A percentile compares a stretch with the other conserved stretches of the same genome.
Evolutionary conservation across 202 grass and related monocot species (phyloP).

Genomic region (Schoenoplectus tabernaemontani): DNA sequence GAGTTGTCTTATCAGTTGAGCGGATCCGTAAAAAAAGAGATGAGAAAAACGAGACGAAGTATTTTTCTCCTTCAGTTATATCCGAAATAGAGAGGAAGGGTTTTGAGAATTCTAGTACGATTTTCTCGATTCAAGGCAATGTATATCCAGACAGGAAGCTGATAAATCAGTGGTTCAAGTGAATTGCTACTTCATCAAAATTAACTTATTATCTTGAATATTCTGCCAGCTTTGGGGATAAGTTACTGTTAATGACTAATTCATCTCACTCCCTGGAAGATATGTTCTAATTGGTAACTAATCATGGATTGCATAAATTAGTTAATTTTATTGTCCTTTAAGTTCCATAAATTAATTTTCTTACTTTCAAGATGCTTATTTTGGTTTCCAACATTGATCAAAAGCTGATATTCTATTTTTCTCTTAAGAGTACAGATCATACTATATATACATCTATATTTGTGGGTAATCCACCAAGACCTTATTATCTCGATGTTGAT

Average conservation of each 20-base stretch:
- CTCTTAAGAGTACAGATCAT: slow-evolving; percentile 47
- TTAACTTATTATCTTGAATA: neutral
- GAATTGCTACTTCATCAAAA: neutral
- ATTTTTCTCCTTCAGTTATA: slow-evolving; percentile 71
- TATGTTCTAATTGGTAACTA: neutral
- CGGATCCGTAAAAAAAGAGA: slow-evolving; percentile 14
- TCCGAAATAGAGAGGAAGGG: slow-evolving; percentile 38
- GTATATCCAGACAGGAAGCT: slow-evolving; percentile 47
- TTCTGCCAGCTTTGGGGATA: neutral
- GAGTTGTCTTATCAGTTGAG: slow-evolving; percentile 35
- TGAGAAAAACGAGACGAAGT: slow-evolving; percentile 37
- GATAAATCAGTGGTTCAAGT: neutral
- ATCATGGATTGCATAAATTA: neutral
- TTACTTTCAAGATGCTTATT: slow-evolving; percentile 5
- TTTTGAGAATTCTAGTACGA: slow-evolving; percentile 35
- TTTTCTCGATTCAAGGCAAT: slow-evolving; percentile 83
- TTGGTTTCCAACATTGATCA: neutral
- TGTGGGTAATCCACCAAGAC: slow-evolving; percentile 64
- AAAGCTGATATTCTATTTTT: slow-evolving; percentile 9
- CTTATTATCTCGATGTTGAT: slow-evolving; percentile 82
- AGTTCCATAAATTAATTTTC: neutral
- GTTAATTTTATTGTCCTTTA: neutral
- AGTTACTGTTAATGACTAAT: neutral
- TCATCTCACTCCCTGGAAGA: neutral
- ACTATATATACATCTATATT: slow-evolving; percentile 70